These are phyloP conservation scores for Amyloporia xantha DNA, from an alignment of 768 basidiomycete genomes.

Conservation along the genomic window DNA sequence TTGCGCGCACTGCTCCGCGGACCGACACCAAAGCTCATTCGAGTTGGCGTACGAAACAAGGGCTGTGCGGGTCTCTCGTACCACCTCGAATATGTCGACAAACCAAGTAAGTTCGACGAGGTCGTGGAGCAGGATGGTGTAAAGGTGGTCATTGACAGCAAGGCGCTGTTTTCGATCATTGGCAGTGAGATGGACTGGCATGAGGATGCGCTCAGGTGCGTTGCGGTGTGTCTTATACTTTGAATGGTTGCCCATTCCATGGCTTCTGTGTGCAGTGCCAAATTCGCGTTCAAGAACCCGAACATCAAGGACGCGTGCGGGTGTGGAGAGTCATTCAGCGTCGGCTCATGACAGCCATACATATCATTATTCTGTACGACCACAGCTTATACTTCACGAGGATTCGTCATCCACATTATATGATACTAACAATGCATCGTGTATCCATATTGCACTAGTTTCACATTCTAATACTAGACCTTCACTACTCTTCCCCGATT, in stretches of 20 bases:
- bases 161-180: slow-evolving; percentile 95
- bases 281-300: slow-evolving; percentile 82
- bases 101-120: slow-evolving; percentile 89
- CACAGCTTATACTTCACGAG: no score
- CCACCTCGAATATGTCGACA: slow-evolving; percentile 92
- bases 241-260: no score
- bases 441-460: not conserved
- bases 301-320: slow-evolving; percentile 95
- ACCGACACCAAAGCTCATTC: slow-evolving; percentile 86
- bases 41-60: slow-evolving; percentile 94
- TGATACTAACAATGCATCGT: not conserved
- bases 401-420: no score
- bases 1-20: slow-evolving; percentile 68
- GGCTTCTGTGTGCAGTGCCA: slow-evolving; percentile 42
- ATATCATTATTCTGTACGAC: not conserved
- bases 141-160: slow-evolving; percentile 89
- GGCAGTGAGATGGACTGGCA: slow-evolving; percentile 99
- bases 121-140: slow-evolving; percentile 95
- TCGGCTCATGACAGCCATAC: slow-evolving; percentile 29
- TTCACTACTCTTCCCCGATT: not conserved
- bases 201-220: slow-evolving; percentile 84
- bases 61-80: slow-evolving; percentile 92
- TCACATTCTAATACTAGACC: not conserved
- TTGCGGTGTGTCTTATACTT: no score
- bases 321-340: slow-evolving; percentile 88